Conservation (phyloP, 2,329 filamentous ascomycete species). For the Fusarium sp. region DNA sequence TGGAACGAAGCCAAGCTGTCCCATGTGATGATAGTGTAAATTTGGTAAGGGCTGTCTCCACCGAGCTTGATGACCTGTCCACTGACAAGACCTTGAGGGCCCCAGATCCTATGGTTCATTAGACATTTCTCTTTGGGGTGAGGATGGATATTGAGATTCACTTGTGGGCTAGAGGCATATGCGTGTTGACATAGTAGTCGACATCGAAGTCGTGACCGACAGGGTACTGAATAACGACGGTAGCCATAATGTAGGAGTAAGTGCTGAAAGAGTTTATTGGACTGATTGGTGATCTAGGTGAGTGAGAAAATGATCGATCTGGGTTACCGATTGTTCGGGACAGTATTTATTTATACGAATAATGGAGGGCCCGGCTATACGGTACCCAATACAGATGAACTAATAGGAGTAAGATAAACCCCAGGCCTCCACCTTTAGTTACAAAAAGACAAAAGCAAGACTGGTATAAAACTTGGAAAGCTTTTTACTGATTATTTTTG, state of each 20-base stretch:
- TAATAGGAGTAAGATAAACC: neutral
- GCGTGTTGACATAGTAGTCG: conserved; percentile 14
- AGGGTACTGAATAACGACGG: conserved; percentile 13
- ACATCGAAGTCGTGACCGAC: conserved; percentile 17
- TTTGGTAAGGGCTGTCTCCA: conserved; percentile 6
- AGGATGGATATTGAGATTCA: neutral
- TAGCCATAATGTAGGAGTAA: neutral
- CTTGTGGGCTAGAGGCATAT: conserved; percentile 9
- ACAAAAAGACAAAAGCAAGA: neutral
- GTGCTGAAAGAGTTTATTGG: too few species aligned
- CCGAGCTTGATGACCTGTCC: conserved; percentile 3
- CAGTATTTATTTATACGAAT: neutral
- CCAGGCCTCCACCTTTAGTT: neutral
- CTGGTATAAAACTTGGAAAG: fast-evolving
- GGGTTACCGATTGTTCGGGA: neutral
- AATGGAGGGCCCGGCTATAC: neutral
- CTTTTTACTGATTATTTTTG: fast-evolving
- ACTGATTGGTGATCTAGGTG: neutral
- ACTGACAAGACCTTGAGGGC: neutral
- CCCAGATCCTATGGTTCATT: neutral
- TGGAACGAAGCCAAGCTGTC: conserved; percentile 17
- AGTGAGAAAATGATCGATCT: neutral
- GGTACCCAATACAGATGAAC: neutral
- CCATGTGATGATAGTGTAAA: conserved; percentile 3
- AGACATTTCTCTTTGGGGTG: fast-evolving